Base-by-base conservation (phyloP, 2,329 filamentous ascomycete species). In the Knoxdaviesia capensis region DNA sequence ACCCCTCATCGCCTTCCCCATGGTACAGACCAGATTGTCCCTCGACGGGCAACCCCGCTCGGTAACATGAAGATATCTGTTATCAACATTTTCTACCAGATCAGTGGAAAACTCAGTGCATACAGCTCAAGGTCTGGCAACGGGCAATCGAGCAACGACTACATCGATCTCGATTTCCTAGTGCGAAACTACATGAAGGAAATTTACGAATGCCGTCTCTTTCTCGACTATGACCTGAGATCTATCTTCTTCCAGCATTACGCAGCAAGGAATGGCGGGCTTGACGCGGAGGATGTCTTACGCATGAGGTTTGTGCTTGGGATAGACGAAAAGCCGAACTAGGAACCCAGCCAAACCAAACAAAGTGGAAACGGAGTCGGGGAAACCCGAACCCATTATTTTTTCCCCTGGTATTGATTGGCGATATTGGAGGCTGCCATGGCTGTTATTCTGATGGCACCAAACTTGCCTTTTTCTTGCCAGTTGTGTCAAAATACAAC, bases 91-190 rank as follows among this genome's bases (percentile, higher is more conserved):
- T 43, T 35, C 38, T 38, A 43, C 37, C 41, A 43, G 29, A 39
- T 43, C 36, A 34, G 37, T 29, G 40, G 37, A 5, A 43, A 43
- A 34, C 38, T 43, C 31, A 33, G 34, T 30, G 41, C 40, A 28
- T 38, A 40, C 34, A 30, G 36, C 36, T 32, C 34, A 28, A 37
- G 41, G 10, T 38, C 37, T 30, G 34, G 40, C 28, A 41, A 34
- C 31, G 32, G 32, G 30, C 39, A 20, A 28, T 20, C 20, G 20
- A 38, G 37, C 32, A 38, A 43, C 5, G 41, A 43, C 34, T 43
- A 43, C 32, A 38, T 33, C 6, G 41, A 43, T 34, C 41, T 43
- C 31, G 41, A 39, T 37, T 43, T 43, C 36, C 41, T 43, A 9
- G 41, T 34, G 33, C 37, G 40, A 20, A 43, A 20, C 4, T 43